Evolutionary conservation across 768 basidiomycete genomes (phyloP).

Genomic region (Leccinum barrowsii): DNA sequence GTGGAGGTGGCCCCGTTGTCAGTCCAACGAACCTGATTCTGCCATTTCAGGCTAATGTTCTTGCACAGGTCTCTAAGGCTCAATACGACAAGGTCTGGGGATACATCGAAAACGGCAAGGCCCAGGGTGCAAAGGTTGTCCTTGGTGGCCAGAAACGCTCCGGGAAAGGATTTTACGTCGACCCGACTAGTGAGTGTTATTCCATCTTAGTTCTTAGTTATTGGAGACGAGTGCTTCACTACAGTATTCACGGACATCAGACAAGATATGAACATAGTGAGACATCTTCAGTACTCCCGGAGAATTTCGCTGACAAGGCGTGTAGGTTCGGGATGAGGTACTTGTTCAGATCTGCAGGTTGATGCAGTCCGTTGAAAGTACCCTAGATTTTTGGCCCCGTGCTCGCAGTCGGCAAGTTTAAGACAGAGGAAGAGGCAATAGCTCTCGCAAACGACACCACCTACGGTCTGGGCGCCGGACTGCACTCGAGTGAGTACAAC

Average conservation of each 20-base stretch:
- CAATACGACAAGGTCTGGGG: slow-evolving; percentile 85
- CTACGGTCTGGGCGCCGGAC: slow-evolving; percentile 89
- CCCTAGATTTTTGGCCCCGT: slow-evolving; percentile 92
- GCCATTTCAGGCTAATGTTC: slow-evolving; percentile 5
- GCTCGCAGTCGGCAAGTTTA: slow-evolving; percentile 76
- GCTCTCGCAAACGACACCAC: slow-evolving; percentile 80
- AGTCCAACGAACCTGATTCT: slow-evolving; percentile 22
- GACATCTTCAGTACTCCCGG: slow-evolving; percentile 19
- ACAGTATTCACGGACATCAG: slow-evolving; percentile 80
- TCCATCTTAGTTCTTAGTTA: slow-evolving; percentile 4
- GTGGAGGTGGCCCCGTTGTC: slow-evolving; percentile 83
- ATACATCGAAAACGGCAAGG: slow-evolving; percentile 84
- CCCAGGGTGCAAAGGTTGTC: slow-evolving; percentile 73
- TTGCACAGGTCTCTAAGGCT: slow-evolving; percentile 66
- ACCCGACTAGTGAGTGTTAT: slow-evolving; percentile 73
- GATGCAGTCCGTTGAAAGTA: slow-evolving; percentile 10
- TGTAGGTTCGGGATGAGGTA: slow-evolving; percentile 33
- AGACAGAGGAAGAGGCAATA: slow-evolving; percentile 84
- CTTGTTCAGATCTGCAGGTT: slow-evolving; percentile 4
- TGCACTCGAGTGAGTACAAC: slow-evolving; percentile 72
- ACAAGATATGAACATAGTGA: slow-evolving; percentile 82
- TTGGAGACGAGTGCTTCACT: slow-evolving; percentile 4
- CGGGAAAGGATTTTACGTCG: slow-evolving; percentile 82
- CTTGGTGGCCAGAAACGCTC: slow-evolving; percentile 79
- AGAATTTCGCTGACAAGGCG: slow-evolving; percentile 21